Base-by-base conservation (phyloP, 306 rosid genomes). In the Biancaea sappan region DNA sequence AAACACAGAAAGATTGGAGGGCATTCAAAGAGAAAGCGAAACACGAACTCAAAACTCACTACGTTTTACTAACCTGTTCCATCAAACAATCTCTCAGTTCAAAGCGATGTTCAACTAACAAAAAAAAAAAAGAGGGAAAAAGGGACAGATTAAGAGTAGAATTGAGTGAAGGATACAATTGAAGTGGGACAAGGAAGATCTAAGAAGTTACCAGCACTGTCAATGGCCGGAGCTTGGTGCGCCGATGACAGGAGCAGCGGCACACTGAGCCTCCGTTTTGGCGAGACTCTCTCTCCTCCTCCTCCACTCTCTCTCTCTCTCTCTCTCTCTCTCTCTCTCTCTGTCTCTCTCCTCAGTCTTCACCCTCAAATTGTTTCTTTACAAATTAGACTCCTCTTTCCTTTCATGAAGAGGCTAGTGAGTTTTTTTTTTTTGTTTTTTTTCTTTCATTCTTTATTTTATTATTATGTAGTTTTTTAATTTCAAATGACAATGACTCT, bases 1-100 rank as follows among this genome's bases (percentile, higher is more conserved):
- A 66, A 41, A 51, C 44, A 71, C 47, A 37, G 37, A 19, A 19
- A 25, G 46, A 82, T 77, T 71, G 25, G 73, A 0, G 52, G 16
- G 8, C 7, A 70, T 22, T 35, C 12, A 10, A 18, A 8, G 25
- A 21, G 43, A 24, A 66, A 58, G n/a, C 10, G 15, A 50, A 70
- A 50, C 15, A 3, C 21, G 37, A 63, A 35, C 34, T 24, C 15
- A 37, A 37, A 66, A 29, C 22, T 0, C 59, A 24, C 54, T 43
- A 69, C 78, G 58, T 63, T 73, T 19, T 3, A 71, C 56, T 3
- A 51, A 84, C 88, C 70, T 84, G 88, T 11, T 84, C 88, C 88
- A 84, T 84, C 58, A 25, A 44, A 60, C 22, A 32, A 52, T 16
- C 40, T 50, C 6, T 31, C 2, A 2, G 66, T 58, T 14, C 47